These are phyloP conservation scores for Stevia rebaudiana DNA, from an alignment of 140 eudicot species.

Conservation along the genomic window DNA sequence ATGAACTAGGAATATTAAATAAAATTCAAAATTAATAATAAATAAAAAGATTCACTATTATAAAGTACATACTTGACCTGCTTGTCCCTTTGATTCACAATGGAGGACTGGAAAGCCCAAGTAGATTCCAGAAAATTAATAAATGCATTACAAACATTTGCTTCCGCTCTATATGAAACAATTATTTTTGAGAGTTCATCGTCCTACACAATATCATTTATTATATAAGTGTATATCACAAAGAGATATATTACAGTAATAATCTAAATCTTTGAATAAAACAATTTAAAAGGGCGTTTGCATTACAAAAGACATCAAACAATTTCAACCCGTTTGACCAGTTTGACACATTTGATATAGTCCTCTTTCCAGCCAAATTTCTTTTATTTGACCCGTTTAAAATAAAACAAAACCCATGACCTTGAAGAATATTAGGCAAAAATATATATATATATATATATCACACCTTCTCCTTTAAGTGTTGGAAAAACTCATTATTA, in stretches of 20 bases:
- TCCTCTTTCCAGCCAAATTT: constrained; percentile 7
- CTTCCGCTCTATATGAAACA: constrained; percentile 61
- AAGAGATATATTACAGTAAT: neutral
- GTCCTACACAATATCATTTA: constrained; percentile 39
- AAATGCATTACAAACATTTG: constrained; percentile 55
- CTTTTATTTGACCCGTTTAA: neutral
- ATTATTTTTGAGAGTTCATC: constrained; percentile 60
- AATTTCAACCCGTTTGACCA: neutral
- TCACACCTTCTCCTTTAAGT: constrained; percentile 53
- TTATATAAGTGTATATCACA: constrained; percentile 8
- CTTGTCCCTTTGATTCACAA: constrained; percentile 44
- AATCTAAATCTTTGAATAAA: neutral
- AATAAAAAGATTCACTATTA: neutral
- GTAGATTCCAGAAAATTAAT: constrained; percentile 58
- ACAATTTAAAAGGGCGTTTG: neutral
- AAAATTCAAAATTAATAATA: neutral
- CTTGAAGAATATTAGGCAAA: neutral
- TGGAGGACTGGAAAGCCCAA: constrained; percentile 47
- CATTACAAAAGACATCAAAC: neutral
- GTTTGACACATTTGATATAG: neutral
- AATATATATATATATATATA: no score
- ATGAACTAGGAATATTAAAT: neutral
- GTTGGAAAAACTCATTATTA: constrained; percentile 55
- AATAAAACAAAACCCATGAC: constrained; percentile 5
- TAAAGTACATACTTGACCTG: constrained; percentile 52